These are phyloP conservation scores for Rhodotorula sp. DNA, from an alignment of 1,284 basidiomycete genomes.

Conservation along the genomic window DNA sequence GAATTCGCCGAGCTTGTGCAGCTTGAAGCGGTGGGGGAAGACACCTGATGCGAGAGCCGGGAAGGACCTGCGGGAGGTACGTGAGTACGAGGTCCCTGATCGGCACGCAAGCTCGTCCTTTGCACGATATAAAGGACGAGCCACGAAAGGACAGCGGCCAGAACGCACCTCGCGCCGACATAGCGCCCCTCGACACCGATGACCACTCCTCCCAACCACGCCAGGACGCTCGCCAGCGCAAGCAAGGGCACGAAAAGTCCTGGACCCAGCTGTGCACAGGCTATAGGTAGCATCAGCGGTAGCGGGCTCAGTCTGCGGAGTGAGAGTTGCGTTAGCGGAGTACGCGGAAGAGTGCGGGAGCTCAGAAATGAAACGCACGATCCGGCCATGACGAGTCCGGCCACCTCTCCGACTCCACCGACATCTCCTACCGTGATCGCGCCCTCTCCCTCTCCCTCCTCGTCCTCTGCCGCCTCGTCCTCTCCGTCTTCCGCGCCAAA, in stretches of 20 bases:
- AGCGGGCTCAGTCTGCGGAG: conserved; percentile 33
- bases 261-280: conserved; percentile 41
- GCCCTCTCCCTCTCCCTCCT: conserved; percentile 25
- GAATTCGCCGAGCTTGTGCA: conserved; percentile 38
- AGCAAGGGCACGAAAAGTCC: conserved; percentile 44
- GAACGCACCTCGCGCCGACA: conserved; percentile 42
- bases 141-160: neutral
- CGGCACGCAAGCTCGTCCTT: neutral
- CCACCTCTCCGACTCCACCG: conserved; percentile 30
- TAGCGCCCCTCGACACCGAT: conserved; percentile 45
- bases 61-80: conserved; percentile 35
- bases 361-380: conserved; percentile 16
- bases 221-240: conserved; percentile 38
- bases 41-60: conserved; percentile 44
- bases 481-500: neutral
- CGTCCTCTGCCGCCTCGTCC: conserved; percentile 7
- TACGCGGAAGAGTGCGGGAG: neutral
- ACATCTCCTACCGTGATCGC: neutral
- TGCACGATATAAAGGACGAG: neutral
- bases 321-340: neutral
- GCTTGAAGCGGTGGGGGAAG: conserved; percentile 43
- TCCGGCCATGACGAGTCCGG: conserved; percentile 25
- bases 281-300: conserved; percentile 45
- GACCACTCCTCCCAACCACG: conserved; percentile 45
- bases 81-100: too few species aligned